phyloP scores from a whole-genome alignment of 2,329 filamentous ascomycete species.

The Monilinia laxa region DNA sequence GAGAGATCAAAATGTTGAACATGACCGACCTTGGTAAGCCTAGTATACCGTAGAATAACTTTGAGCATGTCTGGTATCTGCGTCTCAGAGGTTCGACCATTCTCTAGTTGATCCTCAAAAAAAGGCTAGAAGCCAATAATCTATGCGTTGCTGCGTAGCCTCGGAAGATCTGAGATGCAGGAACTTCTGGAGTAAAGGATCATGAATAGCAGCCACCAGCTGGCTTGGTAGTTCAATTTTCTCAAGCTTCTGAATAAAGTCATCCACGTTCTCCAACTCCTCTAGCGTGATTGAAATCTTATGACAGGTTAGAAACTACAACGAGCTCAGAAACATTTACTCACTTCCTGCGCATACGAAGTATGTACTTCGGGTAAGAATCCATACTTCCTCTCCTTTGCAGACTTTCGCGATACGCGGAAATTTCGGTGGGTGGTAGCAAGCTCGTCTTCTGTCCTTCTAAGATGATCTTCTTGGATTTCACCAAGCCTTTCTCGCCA shows the following conservation, averaged over 20 bases:
- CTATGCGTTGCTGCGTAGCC: conserved; percentile 52
- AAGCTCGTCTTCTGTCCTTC: conserved; percentile 48
- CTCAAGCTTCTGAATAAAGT: conserved; percentile 71
- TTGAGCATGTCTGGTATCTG: conserved; percentile 55
- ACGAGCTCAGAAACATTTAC: neutral
- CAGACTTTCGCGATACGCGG: conserved; percentile 58
- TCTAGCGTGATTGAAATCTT: conserved; percentile 67
- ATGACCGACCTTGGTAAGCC: conserved; percentile 52
- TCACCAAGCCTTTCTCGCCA: conserved; percentile 69
- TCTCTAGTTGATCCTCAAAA: conserved; percentile 54
- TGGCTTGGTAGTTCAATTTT: conserved; percentile 80
- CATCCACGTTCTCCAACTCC: conserved; percentile 70
- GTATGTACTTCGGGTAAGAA: conserved; percentile 71
- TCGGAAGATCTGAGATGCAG: conserved; percentile 61
- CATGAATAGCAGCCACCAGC: conserved; percentile 71
- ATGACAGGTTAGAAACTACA: conserved; percentile 13
- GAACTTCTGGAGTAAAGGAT: conserved; percentile 77
- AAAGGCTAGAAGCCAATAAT: conserved; percentile 58
- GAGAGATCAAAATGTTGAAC: conserved; percentile 11
- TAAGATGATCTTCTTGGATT: conserved; percentile 60
- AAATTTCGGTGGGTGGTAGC: conserved; percentile 55
- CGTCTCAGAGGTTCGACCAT: conserved; percentile 51
- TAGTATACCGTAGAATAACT: conserved; percentile 55
- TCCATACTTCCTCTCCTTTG: conserved; percentile 47
- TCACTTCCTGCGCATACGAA: conserved; percentile 66